phyloP scores from a whole-genome alignment of 2,329 filamentous ascomycete species.

The Stagonosporopsis cucurbitacearum region DNA sequence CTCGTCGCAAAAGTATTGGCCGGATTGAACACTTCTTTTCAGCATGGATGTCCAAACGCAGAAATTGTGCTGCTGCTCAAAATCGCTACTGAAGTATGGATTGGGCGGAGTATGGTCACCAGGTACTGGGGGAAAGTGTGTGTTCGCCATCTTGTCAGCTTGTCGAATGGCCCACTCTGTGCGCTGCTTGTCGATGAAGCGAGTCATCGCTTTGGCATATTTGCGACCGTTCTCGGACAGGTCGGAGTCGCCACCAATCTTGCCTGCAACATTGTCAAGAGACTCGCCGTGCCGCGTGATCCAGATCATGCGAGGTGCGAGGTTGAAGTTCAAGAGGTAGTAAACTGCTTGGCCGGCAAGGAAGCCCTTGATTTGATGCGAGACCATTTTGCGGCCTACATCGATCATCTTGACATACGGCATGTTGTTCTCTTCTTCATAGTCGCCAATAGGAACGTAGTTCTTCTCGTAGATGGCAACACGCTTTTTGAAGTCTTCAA shows the following conservation, averaged over 20 bases:
- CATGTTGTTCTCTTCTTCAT: constrained; percentile 88
- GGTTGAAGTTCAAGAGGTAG: constrained; percentile 95
- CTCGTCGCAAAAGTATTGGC: constrained; percentile 90
- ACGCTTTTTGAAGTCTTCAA: constrained; percentile 90
- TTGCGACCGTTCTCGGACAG: constrained; percentile 79
- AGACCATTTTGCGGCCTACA: constrained; percentile 91
- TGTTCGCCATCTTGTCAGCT: constrained; percentile 75
- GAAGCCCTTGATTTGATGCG: constrained; percentile 90
- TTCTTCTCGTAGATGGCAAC: constrained; percentile 93
- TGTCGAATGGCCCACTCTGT: constrained; percentile 84
- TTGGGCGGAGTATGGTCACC: constrained; percentile 96
- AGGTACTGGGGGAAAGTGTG: constrained; percentile 85
- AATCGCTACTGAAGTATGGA: constrained; percentile 69
- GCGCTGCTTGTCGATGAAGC: constrained; percentile 82
- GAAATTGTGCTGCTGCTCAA: constrained; percentile 79
- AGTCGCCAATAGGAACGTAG: constrained; percentile 87
- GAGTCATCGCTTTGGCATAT: constrained; percentile 80
- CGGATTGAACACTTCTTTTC: constrained; percentile 84
- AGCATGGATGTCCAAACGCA: constrained; percentile 99
- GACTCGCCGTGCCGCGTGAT: constrained; percentile 96
- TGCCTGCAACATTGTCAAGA: constrained; percentile 82
- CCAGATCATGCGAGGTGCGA: constrained; percentile 96
- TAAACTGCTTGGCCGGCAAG: constrained; percentile 90
- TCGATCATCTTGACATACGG: constrained; percentile 98
- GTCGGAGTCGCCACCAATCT: constrained; percentile 88